Conservation (phyloP, 495 filamentous ascomycete species). For the Xylaria castorea region DNA sequence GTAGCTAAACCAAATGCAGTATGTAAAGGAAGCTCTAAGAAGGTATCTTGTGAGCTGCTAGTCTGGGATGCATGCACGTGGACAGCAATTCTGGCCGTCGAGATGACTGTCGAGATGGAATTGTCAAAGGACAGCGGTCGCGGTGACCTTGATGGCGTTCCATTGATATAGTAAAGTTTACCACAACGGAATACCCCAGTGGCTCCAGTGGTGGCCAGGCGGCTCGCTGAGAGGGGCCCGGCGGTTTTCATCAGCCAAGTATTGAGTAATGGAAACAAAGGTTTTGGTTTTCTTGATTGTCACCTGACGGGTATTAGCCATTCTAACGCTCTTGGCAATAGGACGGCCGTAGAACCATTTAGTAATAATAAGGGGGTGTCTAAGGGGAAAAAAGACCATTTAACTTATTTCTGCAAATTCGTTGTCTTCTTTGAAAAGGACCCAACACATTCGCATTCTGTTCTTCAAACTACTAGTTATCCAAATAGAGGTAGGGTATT, state of each 20-base stretch:
- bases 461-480: background rate
- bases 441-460: background rate
- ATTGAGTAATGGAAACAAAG: slow-evolving; percentile 51
- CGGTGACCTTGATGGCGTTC: background rate
- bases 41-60: background rate
- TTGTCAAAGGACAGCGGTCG: slow-evolving; percentile 6
- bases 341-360: background rate
- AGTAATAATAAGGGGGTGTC: background rate
- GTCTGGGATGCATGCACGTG: slow-evolving; percentile 22
- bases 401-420: background rate
- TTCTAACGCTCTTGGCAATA: slow-evolving; percentile 26
- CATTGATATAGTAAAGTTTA: slow-evolving; percentile 31
- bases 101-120: background rate
- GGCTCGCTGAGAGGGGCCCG: slow-evolving; percentile 23
- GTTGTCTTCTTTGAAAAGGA: background rate
- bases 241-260: slow-evolving; percentile 37
- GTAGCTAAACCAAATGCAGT: slow-evolving; percentile 11
- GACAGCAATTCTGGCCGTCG: slow-evolving; percentile 2
- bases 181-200: slow-evolving; percentile 19
- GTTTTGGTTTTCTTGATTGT: slow-evolving; percentile 42
- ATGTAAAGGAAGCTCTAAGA: background rate
- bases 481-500: background rate
- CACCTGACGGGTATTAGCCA: slow-evolving; percentile 44
- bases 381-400: background rate
- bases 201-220: slow-evolving; percentile 20